phyloP scores from a whole-genome alignment of 208 protist genomes.

The Wallacemonas sp. region DNA sequence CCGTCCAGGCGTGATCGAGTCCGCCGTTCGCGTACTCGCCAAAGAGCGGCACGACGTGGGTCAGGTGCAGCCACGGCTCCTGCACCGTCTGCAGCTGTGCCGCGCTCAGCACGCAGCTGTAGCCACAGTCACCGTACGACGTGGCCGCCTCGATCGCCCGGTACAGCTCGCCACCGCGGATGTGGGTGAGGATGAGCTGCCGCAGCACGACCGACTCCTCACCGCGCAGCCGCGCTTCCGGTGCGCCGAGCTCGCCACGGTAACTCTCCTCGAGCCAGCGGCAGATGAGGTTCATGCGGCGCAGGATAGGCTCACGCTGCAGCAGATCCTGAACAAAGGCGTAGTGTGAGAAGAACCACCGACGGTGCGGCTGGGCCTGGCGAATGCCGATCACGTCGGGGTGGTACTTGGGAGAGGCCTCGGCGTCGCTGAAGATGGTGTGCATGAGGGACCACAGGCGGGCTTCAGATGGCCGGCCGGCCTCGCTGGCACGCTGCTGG shows the following conservation, averaged over 20 bases:
- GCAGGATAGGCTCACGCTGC: conserved; percentile 52
- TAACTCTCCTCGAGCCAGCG: conserved; percentile 77
- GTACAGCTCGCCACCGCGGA: conserved; percentile 74
- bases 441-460: conserved; percentile 65
- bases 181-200: conserved; percentile 62
- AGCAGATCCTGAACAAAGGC: conserved; percentile 75
- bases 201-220: conserved; percentile 68
- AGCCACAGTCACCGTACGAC: conserved; percentile 50
- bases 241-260: conserved; percentile 26
- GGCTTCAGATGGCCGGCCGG: conserved; percentile 41
- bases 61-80: conserved; percentile 70
- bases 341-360: conserved; percentile 82
- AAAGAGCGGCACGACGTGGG: conserved; percentile 70
- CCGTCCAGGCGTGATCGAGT: conserved; percentile 48
- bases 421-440: conserved; percentile 56
- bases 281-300: conserved; percentile 61
- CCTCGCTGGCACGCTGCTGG: conserved; percentile 35
- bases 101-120: conserved; percentile 80
- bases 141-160: conserved; percentile 57
- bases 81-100: conserved; percentile 76
- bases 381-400: conserved; percentile 68
- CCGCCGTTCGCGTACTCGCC: conserved; percentile 84
- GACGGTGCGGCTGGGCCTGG: conserved; percentile 57
- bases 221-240: conserved; percentile 32
- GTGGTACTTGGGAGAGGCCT: conserved; percentile 41